These are phyloP conservation scores for Emericellopsis cladophorae DNA, from an alignment of 2,329 filamentous ascomycete species.

Conservation along the genomic window DNA sequence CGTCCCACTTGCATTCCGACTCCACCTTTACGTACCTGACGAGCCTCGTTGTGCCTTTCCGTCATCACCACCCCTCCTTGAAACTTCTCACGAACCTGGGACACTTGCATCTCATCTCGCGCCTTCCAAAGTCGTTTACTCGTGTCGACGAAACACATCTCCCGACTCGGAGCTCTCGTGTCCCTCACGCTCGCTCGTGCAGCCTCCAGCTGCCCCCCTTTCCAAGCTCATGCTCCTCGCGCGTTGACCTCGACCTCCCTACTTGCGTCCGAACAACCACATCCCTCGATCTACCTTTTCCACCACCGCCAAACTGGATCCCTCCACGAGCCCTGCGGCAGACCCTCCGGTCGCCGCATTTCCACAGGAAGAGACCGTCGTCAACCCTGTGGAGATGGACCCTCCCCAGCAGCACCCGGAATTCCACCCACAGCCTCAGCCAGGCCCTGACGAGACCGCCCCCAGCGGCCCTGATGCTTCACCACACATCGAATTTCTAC, in stretches of 20 bases:
- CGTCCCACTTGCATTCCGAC: background rate
- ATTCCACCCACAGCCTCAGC: conserved; percentile 11
- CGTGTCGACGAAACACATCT: background rate
- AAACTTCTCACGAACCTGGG: too few relatives aligned
- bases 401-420: conserved; percentile 4
- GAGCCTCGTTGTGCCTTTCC: background rate
- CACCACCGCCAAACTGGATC: conserved; percentile 33
- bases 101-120: background rate
- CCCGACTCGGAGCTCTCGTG: background rate
- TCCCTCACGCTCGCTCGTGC: background rate
- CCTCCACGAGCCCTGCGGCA: conserved; percentile 22
- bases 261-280: background rate
- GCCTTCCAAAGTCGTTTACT: background rate
- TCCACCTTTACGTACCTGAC: background rate
- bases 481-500: conserved; percentile 20
- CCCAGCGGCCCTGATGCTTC: conserved; percentile 35
- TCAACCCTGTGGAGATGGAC: conserved; percentile 36
- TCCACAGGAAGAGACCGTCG: conserved; percentile 22
- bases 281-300: background rate
- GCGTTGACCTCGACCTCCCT: conserved; percentile 1
- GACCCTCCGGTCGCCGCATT: conserved; percentile 4
- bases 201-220: conserved; percentile 2
- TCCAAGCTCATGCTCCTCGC: conserved; percentile 1
- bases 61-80: conserved; percentile 4
- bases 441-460: conserved; percentile 31